Conservation (phyloP, 306 rosid genomes). For the Lathyrus tuberosus region DNA sequence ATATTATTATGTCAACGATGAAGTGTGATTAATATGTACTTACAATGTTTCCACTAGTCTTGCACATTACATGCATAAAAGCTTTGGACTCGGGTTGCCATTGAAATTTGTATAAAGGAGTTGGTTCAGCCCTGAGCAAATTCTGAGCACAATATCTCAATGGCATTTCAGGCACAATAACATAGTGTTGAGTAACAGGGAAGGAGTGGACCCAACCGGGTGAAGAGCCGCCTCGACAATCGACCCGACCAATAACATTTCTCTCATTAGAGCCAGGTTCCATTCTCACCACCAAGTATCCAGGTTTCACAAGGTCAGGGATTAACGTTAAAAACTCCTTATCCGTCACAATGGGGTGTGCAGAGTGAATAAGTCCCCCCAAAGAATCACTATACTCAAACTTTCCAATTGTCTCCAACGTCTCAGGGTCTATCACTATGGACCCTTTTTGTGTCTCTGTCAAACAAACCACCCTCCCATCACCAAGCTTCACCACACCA, state of each 20-base stretch:
- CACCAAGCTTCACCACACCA: conserved; percentile 76
- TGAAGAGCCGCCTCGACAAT: conserved; percentile 67
- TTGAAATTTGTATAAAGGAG: conserved; percentile 83
- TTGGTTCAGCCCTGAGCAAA: conserved; percentile 83
- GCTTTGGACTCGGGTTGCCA: conserved; percentile 88
- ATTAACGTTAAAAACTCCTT: conserved; percentile 70
- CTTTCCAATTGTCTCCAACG: conserved; percentile 68
- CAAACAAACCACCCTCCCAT: conserved; percentile 85
- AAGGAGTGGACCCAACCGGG: conserved; percentile 97
- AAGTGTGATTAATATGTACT: conserved; percentile 25
- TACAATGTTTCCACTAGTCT: conserved; percentile 76
- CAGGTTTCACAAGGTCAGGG: conserved; percentile 80
- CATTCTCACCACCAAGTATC: conserved; percentile 80
- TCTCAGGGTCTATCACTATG: conserved; percentile 66
- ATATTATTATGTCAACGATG: neutral
- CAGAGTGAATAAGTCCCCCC: conserved; percentile 89
- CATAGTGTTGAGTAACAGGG: conserved; percentile 75
- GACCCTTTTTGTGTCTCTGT: conserved; percentile 97
- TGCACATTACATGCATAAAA: conserved; percentile 83
- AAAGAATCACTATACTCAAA: conserved; percentile 78
- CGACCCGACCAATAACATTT: conserved; percentile 71
- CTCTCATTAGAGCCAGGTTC: conserved; percentile 75
- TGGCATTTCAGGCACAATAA: conserved; percentile 85
- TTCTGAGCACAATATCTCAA: conserved; percentile 81
- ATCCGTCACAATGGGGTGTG: conserved; percentile 89